Evolutionary conservation across 2,329 filamentous ascomycete species (phyloP).

Genomic region (Botrytis hyacinthi): DNA sequence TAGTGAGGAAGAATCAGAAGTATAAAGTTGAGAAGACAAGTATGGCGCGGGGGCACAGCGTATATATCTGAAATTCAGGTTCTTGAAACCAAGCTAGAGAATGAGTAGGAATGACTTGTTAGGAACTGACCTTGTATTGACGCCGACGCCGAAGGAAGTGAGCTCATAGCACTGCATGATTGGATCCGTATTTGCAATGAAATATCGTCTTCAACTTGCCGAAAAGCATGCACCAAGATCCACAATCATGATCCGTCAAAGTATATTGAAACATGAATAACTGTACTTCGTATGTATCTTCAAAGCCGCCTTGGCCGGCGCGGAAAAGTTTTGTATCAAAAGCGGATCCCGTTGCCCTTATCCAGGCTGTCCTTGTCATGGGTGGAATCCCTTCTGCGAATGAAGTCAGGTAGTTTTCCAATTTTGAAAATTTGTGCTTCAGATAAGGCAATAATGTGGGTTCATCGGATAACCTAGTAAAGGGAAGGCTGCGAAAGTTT

Average conservation of each 20-base stretch:
- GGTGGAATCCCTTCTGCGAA: conserved; percentile 10
- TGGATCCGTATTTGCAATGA: conserved; percentile 14
- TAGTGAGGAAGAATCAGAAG: neutral
- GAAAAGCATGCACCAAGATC: neutral
- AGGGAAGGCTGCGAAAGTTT: conserved; percentile 6
- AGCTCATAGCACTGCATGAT: conserved; percentile 15
- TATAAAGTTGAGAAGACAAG: neutral
- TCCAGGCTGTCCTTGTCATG: neutral
- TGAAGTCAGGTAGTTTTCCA: conserved; percentile 1
- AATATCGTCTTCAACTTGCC: conserved; percentile 10
- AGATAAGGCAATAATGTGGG: conserved; percentile 31
- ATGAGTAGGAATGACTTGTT: conserved; percentile 26
- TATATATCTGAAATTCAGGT: conserved; percentile 34
- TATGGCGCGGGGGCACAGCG: conserved; percentile 11
- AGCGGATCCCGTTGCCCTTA: conserved; percentile 28
- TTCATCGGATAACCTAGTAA: neutral
- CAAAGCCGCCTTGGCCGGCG: conserved; percentile 28
- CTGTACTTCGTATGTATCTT: conserved; percentile 10
- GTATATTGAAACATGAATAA: conserved; percentile 26
- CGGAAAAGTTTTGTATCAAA: conserved; percentile 32
- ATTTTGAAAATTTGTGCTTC: conserved; percentile 4
- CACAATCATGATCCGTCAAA: conserved; percentile 16
- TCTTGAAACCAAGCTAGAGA: conserved; percentile 34
- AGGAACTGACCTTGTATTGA: conserved; percentile 7
- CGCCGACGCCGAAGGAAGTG: conserved; percentile 10